Percentiles rank a stretch among this genome's conserved stretches.
Evolutionary conservation across 768 basidiomycete genomes (phyloP).

Genomic region (Lactifluus rugatus): DNA sequence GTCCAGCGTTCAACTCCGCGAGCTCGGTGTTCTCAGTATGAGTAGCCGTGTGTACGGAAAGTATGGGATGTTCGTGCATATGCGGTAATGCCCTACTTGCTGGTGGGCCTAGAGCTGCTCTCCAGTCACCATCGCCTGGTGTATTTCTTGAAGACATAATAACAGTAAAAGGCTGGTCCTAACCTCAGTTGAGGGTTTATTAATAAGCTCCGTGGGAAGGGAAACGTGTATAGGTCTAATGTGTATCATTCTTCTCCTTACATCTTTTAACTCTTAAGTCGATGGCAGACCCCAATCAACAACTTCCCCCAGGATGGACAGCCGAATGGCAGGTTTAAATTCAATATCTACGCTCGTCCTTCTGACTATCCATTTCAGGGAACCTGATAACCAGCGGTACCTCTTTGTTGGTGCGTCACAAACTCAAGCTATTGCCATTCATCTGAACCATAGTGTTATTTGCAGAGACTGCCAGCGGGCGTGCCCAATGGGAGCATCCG

Average conservation of each 20-base stretch:
- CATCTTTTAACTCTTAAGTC: conserved; percentile 6
- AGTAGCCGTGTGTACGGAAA: background rate
- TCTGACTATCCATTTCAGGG: conserved; percentile 41
- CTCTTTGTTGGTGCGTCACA: conserved; percentile 73
- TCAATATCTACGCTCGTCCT: background rate
- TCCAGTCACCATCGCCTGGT: too few relatives aligned
- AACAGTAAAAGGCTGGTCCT: background rate
- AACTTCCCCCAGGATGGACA: conserved; percentile 86
- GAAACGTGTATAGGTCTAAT: conserved; percentile 8
- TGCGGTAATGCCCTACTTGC: background rate
- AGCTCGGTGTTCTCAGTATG: background rate
- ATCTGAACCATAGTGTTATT: conserved; percentile 4
- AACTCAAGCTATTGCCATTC: background rate
- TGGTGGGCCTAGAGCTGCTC: background rate
- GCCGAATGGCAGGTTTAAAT: conserved; percentile 68
- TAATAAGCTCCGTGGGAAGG: conserved; percentile 5
- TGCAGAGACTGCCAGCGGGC: conserved; percentile 73
- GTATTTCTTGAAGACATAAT: background rate
- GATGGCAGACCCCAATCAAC: conserved; percentile 45
- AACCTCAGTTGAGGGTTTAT: conserved; percentile 12
- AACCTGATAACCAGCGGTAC: conserved; percentile 67
- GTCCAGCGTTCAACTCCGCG: background rate
- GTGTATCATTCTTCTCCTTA: conserved; percentile 1
- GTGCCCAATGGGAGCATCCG: conserved; percentile 86
- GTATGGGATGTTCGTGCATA: background rate